These are phyloP conservation scores for Gnomoniopsis sp. DNA, from an alignment of 2,329 filamentous ascomycete species.

Conservation along the genomic window DNA sequence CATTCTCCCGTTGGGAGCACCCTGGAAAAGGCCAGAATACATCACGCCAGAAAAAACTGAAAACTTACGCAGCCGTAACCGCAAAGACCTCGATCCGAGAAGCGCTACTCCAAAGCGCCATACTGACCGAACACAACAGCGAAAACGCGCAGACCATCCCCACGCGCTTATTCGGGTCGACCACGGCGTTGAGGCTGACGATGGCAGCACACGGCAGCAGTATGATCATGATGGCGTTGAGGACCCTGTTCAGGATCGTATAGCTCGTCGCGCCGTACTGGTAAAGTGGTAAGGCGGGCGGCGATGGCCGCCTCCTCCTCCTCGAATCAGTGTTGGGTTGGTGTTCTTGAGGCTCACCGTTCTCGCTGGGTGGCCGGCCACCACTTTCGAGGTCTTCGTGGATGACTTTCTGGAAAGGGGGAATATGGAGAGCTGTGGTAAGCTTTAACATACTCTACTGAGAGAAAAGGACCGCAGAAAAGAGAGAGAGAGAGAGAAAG, in stretches of 20 bases:
- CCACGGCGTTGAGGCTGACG: slow-evolving; percentile 21
- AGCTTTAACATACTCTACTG: too few relatives aligned
- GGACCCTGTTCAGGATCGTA: slow-evolving; percentile 6
- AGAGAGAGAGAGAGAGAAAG: too few relatives aligned
- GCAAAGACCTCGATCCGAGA: slow-evolving; percentile 27
- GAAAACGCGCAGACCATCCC: slow-evolving; percentile 26
- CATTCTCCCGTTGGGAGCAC: neutral
- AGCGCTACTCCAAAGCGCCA: slow-evolving; percentile 25
- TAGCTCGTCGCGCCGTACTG: slow-evolving; percentile 5
- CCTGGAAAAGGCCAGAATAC: too few relatives aligned
- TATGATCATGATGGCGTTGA: slow-evolving; percentile 21
- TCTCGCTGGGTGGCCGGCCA: neutral
- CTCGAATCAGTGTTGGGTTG: too few relatives aligned
- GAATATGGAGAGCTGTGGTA: too few relatives aligned
- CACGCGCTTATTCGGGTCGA: slow-evolving; percentile 18
- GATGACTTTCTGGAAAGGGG: neutral
- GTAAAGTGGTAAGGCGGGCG: slow-evolving; percentile 9
- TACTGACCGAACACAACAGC: slow-evolving; percentile 24
- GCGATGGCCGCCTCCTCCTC: too few relatives aligned
- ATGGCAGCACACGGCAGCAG: slow-evolving; percentile 21
- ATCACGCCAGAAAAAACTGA: too few relatives aligned
- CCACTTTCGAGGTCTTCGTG: neutral
- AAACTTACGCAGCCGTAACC: slow-evolving; percentile 25
- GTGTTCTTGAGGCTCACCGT: neutral
- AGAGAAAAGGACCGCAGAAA: neutral